phyloP scores from a whole-genome alignment of 2,329 filamentous ascomycete species.

The Colletotrichum chlorophyti region DNA sequence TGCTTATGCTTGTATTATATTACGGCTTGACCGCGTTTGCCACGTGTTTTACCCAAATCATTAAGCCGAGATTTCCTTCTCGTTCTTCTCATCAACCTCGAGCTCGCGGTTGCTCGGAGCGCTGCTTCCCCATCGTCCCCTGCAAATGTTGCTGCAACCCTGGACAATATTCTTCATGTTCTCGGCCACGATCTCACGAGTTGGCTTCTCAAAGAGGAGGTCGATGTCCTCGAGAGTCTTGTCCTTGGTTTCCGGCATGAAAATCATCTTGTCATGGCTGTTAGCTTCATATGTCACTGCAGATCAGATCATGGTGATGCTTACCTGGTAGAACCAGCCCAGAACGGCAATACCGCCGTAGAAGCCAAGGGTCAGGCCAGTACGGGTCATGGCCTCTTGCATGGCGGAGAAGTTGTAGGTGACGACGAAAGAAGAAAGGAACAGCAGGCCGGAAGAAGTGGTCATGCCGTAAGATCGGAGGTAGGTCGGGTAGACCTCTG shows the following conservation, averaged over 20 bases:
- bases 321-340: conserved; percentile 71
- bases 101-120: neutral
- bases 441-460: conserved; percentile 70
- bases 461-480: conserved; percentile 78
- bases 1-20: too few relatives aligned
- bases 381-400: conserved; percentile 71
- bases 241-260: conserved; percentile 80
- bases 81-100: neutral
- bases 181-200: conserved; percentile 65
- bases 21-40: too few relatives aligned
- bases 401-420: conserved; percentile 79
- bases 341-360: conserved; percentile 76
- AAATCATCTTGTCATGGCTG: conserved; percentile 56
- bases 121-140: neutral
- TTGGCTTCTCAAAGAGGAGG: conserved; percentile 69
- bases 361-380: conserved; percentile 72
- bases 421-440: conserved; percentile 75
- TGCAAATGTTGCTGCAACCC: conserved; percentile 6
- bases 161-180: conserved; percentile 46
- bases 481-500: conserved; percentile 76
- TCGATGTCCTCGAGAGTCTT: conserved; percentile 75
- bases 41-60: too few relatives aligned
- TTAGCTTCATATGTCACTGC: neutral
- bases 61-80: neutral
- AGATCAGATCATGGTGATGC: neutral